phyloP scores from a whole-genome alignment of 257 asterid genomes.

The Solanum virginianum region DNA sequence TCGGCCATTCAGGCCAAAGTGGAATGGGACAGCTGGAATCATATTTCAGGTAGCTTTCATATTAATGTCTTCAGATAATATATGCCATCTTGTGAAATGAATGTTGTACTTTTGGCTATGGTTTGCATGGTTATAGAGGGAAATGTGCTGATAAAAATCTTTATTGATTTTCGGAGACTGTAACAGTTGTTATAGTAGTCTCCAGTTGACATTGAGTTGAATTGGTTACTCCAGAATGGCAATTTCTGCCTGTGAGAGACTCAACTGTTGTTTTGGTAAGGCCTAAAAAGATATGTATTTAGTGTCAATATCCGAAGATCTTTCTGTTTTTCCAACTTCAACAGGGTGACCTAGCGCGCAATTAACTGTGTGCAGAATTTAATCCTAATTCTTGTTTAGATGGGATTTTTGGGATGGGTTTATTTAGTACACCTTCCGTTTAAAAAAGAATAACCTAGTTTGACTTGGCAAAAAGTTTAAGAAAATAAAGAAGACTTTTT shows the following conservation, averaged over 20 bases:
- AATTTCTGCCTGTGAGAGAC: not conserved
- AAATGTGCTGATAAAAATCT: not conserved
- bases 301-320: not conserved
- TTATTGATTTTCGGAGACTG: not conserved
- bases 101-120: not conserved
- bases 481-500: too few species aligned
- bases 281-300: not conserved
- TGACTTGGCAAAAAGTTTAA: too few species aligned
- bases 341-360: not conserved
- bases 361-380: not conserved
- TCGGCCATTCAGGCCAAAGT: constrained; percentile 89
- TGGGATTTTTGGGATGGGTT: not conserved
- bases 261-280: not conserved
- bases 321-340: not conserved
- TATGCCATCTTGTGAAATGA: not conserved
- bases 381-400: not conserved
- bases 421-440: not conserved
- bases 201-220: not conserved
- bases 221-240: not conserved
- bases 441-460: too few species aligned
- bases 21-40: constrained; percentile 89
- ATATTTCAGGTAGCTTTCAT: constrained; percentile 58
- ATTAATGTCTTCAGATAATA: not conserved
- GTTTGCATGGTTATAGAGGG: not conserved
- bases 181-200: not conserved